phyloP scores from a whole-genome alignment of 176 grass and related monocot species.

The Triticum monococcum region DNA sequence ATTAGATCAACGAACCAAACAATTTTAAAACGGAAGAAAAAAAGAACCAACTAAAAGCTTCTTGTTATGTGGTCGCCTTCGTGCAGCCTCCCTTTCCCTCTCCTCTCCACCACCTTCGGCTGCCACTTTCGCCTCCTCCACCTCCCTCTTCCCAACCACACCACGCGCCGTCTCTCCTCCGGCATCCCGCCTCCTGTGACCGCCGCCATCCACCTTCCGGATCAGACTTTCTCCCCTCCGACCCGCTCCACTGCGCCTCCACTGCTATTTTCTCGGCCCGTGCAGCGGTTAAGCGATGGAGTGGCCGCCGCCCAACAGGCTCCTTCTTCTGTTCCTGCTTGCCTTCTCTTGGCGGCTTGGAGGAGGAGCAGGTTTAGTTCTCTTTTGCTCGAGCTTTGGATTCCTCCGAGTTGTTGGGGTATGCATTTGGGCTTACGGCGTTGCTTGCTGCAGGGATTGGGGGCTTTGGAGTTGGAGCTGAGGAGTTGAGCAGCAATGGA shows the following conservation, averaged over 20 bases:
- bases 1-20: constrained; percentile 22
- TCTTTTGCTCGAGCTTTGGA: background rate
- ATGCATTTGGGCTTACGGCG: constrained; percentile 29
- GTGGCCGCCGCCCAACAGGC: background rate
- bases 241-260: background rate
- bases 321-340: constrained; percentile 18
- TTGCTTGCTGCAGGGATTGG: constrained; percentile 35
- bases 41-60: constrained; percentile 2
- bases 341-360: constrained; percentile 24
- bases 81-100: constrained; percentile 34
- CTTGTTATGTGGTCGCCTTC: constrained; percentile 45
- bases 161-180: constrained; percentile 28
- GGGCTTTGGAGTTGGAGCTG: constrained; percentile 4
- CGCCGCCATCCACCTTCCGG: background rate
- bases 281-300: constrained; percentile 31
- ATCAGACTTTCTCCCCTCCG: background rate
- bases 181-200: background rate
- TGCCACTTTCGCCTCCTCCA: constrained; percentile 41
- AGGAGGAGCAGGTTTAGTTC: constrained; percentile 24
- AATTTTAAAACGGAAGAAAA: background rate
- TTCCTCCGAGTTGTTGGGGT: background rate
- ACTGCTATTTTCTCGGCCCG: background rate
- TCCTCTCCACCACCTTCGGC: constrained; percentile 21
- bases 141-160: constrained; percentile 31
- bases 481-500: constrained; percentile 22